Evolutionary conservation across 1,139 yeast species (phyloP), one percentile per base, ranked within the genome.

Genomic region (Zygotorulaspora mrakii): DNA sequence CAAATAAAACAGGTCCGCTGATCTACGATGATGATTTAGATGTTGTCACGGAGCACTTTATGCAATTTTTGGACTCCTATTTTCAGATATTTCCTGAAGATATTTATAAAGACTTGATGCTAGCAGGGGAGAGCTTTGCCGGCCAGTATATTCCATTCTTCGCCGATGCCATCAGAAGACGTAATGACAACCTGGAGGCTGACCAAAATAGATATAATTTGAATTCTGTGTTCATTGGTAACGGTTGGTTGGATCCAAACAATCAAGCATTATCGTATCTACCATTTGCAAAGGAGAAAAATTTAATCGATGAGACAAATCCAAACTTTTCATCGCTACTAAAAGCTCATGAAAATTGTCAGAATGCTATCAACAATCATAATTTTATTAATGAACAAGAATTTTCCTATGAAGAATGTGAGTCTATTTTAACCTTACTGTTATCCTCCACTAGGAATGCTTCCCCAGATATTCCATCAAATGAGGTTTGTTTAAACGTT

Each of bases 101-200:
- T 50, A 52, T 65, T 9, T 58, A 59, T 10, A 79, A 84, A 48
- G 84, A 85, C 24, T 66, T 91, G 4, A 79, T 77, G 51, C 62
- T 91, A 35, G 95, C 96, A 0, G 99, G 99, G 17, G 98, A 91
- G 65, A 85, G 95, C 52, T 94, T 82, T 66, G 97, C 98, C 1
- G 99, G 99, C 17, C 97, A 91, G 61, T 91, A 87, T 61, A 83
- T 91, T 42, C 98, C 98, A 1, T 86, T 83, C 61, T 75, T 89
- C 43, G 94, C 94, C 0, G 66, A 74, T 34, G 79, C 77, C 1
- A 71, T 89, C 12, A 54, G 77, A 39, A 66, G 73, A 1, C 62
- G 73, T 35, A 77, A 79, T 55, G 62, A 66, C 34, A 52, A 65
- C 5, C 45, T 60, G 4, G 33, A 28, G 1, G 47, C 48, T 1